Evolutionary conservation across 805 yeast genomes (phyloP), one percentile per base, ranked within the genome.

Genomic region (Saturnispora diversa): DNA sequence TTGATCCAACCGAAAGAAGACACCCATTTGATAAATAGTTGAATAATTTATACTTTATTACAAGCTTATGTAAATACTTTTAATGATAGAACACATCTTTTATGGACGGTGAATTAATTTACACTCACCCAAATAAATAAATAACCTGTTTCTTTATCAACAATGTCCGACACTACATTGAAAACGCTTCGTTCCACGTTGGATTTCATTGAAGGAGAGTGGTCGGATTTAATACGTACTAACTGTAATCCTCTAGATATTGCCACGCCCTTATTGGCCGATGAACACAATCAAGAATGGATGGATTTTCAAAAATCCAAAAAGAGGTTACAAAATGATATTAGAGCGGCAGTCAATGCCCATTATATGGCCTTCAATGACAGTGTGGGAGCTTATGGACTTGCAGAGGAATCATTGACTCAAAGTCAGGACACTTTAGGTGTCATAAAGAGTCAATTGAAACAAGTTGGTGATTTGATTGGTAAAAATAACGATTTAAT

Each of bases 311-410:
- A 69, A 31, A 70, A 71, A 35, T 59, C 86, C 33, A 75, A 80
- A 45, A 63, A 65, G 19, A 65, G 72, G 39, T 71, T 88, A 10
- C 73, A 78, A 12, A 55, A 55, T 13, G 72, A 77, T 20, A 65
- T 90, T 39, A 73, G 80, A 44, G 62, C 60, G 19, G 84, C 88
- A 2, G 96, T 88, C 22, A 81, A 80, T 48, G 83, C 79, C 40
- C 83, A 86, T 55, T 80, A 79, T 56, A 88, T 84, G 55, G 79
- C 85, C 1, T 87, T 90, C 62, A 87, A 85, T 56, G 80, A 77
- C 49, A 77, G 86, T 49, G 77, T 90, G 33, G 95, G 95, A 0
- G 80, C 90, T 4, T 90, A 85, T 59, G 80, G 85, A 40, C 68
- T 75, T 32, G 77, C 87, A 2, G 75, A 83, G 3, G 66, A 72